phyloP scores from a whole-genome alignment of 805 yeast genomes.

The Metschnikowia kunwiensis region DNA sequence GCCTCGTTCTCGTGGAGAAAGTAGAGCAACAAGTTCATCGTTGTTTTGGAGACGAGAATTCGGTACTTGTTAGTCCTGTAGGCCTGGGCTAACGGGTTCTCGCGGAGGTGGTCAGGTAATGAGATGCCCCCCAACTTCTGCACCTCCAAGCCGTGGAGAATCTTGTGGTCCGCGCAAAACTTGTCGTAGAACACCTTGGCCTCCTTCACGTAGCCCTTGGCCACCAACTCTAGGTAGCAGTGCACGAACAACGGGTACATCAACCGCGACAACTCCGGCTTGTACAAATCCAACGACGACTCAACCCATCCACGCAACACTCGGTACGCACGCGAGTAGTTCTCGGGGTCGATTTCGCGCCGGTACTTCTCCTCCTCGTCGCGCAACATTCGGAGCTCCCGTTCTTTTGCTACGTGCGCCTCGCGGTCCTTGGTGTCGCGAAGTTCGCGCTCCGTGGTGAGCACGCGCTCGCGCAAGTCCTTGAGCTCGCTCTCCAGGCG shows the following conservation, averaged over 20 bases:
- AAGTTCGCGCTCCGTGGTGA: conserved; percentile 35
- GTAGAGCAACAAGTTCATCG: conserved; percentile 77
- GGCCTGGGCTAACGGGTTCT: conserved; percentile 75
- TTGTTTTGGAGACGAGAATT: conserved; percentile 74
- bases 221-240: conserved; percentile 74
- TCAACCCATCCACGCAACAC: conserved; percentile 87
- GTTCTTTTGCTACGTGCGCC: conserved; percentile 35
- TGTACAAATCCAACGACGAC: conserved; percentile 84
- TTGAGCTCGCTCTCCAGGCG: conserved; percentile 33
- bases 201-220: conserved; percentile 53
- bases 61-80: conserved; percentile 72
- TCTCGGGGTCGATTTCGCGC: conserved; percentile 59
- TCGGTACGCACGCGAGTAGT: conserved; percentile 76
- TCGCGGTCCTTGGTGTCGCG: conserved; percentile 40
- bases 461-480: conserved; percentile 35
- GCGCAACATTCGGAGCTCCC: conserved; percentile 35
- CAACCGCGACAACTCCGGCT: conserved; percentile 78
- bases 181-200: conserved; percentile 76
- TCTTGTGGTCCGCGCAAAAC: conserved; percentile 67
- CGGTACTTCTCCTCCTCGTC: conserved; percentile 44
- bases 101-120: conserved; percentile 75
- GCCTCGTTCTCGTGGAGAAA: conserved; percentile 90
- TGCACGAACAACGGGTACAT: conserved; percentile 93
- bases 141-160: conserved; percentile 77
- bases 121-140: conserved; percentile 69